phyloP scores from a whole-genome alignment of 352 stramenopile genomes.

The Peronospora tabacina region DNA sequence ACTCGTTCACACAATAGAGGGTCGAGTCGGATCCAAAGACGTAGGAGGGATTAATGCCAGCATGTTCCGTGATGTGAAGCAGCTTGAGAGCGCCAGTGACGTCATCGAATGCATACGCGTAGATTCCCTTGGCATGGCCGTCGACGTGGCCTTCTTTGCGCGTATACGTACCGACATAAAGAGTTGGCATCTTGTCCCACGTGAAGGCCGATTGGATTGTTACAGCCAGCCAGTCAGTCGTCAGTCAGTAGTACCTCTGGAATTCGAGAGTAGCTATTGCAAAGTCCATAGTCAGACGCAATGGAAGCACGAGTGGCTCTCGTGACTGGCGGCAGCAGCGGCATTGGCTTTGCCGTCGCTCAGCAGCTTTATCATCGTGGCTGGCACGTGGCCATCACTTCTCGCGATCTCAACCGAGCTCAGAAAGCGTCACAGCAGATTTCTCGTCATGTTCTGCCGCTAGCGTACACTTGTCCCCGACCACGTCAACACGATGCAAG shows the following conservation, averaged over 20 bases:
- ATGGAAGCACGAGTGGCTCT: constrained; percentile 33
- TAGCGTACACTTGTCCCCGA: constrained; percentile 51
- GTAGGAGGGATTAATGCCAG: constrained; percentile 70
- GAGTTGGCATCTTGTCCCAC: constrained; percentile 22
- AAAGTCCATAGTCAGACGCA: too few species aligned
- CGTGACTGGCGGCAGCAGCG: constrained; percentile 71
- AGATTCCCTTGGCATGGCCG: constrained; percentile 66
- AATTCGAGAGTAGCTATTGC: too few species aligned
- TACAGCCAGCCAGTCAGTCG: too few species aligned
- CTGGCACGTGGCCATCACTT: constrained; percentile 71
- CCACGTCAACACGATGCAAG: constrained; percentile 19
- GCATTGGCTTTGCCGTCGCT: constrained; percentile 72
- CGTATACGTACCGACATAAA: constrained; percentile 84
- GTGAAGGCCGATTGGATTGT: too few species aligned
- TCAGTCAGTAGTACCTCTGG: too few species aligned
- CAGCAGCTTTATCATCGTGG: constrained; percentile 50
- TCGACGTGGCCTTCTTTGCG: constrained; percentile 71
- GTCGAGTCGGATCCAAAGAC: constrained; percentile 33
- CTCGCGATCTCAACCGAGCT: constrained; percentile 44
- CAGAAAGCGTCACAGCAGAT: constrained; percentile 45
- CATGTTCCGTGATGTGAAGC: constrained; percentile 37
- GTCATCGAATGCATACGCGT: constrained; percentile 54
- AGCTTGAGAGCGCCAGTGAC: constrained; percentile 39
- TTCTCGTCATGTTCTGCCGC: constrained; percentile 33
- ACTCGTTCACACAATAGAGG: constrained; percentile 71